Conservation (phyloP, 495 filamentous ascomycete species). For the Aspergillus steynii region DNA sequence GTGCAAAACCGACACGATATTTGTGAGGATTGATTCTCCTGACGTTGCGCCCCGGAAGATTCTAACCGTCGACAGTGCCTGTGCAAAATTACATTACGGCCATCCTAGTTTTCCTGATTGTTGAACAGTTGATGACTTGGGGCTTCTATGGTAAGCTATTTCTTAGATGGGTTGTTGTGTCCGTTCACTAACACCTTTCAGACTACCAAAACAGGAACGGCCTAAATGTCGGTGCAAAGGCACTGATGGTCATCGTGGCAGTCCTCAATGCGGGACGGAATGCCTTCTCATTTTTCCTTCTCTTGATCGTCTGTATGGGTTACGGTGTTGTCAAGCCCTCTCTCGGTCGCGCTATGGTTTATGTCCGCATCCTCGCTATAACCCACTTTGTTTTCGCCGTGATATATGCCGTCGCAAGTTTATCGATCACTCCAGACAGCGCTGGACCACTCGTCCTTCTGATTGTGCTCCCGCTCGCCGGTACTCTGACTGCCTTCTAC, state of each 20-base stretch:
- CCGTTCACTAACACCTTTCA: slow-evolving; percentile 27
- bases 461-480: slow-evolving; percentile 90
- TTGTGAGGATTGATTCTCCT: slow-evolving; percentile 46
- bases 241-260: slow-evolving; percentile 83
- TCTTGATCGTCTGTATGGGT: slow-evolving; percentile 99
- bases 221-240: slow-evolving; percentile 74
- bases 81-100: slow-evolving; percentile 99
- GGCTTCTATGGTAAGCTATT: slow-evolving; percentile 70
- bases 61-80: slow-evolving; percentile 62
- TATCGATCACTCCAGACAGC: slow-evolving; percentile 76
- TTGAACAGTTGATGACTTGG: slow-evolving; percentile 98
- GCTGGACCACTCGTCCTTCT: slow-evolving; percentile 87
- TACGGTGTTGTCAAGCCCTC: slow-evolving; percentile 96
- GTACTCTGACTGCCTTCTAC: slow-evolving; percentile 94
- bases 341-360: slow-evolving; percentile 92
- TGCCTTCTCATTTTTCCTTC: slow-evolving; percentile 97
- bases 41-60: not conserved
- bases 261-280: slow-evolving; percentile 91
- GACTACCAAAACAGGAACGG: slow-evolving; percentile 92
- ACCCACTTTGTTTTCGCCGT: slow-evolving; percentile 94
- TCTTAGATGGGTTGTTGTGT: not conserved
- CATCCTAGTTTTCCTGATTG: slow-evolving; percentile 88
- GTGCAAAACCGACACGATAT: slow-evolving; percentile 93
- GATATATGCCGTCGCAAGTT: slow-evolving; percentile 85
- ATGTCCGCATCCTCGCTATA: slow-evolving; percentile 86